A percentile compares a stretch with the other conserved stretches of the same genome.
Evolutionary conservation across 495 filamentous ascomycete species (phyloP).

Genomic region (Pseudotulostoma volvatum): DNA sequence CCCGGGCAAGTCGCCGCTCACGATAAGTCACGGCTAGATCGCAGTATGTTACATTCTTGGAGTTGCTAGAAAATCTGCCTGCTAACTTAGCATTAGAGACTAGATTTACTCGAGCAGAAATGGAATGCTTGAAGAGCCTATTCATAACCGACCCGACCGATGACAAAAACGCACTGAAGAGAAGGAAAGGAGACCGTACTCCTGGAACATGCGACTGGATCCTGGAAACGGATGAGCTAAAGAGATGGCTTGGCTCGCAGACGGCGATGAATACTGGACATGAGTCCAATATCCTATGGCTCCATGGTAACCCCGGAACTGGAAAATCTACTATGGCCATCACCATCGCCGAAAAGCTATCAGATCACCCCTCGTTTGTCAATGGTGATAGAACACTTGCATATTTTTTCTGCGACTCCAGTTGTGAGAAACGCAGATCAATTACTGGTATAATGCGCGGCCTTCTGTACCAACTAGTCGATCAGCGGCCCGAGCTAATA

Average conservation of each 20-base stretch:
- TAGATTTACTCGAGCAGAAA: conserved; percentile 2
- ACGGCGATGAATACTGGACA: too few relatives aligned
- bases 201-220: conserved; percentile 13
- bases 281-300: too few relatives aligned
- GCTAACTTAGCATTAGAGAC: too few relatives aligned
- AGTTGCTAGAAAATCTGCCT: too few relatives aligned
- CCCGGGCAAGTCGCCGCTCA: conserved; percentile 13
- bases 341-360: conserved; percentile 10
- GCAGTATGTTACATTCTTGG: conserved; percentile 1
- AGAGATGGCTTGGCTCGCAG: too few relatives aligned
- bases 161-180: conserved; percentile 8
- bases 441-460: conserved; percentile 11
- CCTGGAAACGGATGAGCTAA: too few relatives aligned
- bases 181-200: too few relatives aligned
- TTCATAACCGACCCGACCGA: too few relatives aligned
- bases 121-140: conserved; percentile 4
- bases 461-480: conserved; percentile 14
- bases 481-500: conserved; percentile 7
- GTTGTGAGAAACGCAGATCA: conserved; percentile 4
- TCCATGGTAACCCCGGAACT: too few relatives aligned
- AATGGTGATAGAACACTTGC: conserved; percentile 3
- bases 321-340: too few relatives aligned
- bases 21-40: conserved; percentile 6
- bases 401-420: too few relatives aligned
- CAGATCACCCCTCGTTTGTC: conserved; percentile 3